phyloP scores from a whole-genome alignment of 2,329 filamentous ascomycete genomes.

The Aspergillus sclerotialis region DNA sequence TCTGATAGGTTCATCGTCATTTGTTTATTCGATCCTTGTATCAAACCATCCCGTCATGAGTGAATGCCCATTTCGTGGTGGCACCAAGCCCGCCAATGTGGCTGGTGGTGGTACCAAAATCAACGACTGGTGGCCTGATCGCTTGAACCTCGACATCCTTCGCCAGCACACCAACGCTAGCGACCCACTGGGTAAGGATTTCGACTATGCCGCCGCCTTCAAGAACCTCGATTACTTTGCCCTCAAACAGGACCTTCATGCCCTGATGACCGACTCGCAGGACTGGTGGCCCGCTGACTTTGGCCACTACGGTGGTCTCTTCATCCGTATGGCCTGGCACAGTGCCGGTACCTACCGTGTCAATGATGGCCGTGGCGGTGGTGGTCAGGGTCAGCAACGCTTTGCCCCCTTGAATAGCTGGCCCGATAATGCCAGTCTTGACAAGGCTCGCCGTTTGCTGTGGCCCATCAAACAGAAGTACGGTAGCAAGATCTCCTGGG shows the following conservation, averaged over 20 bases:
- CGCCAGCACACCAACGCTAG: constrained; percentile 73
- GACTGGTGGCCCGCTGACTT: constrained; percentile 79
- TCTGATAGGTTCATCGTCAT: no score
- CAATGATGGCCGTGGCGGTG: constrained; percentile 67
- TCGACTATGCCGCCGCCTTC: constrained; percentile 68
- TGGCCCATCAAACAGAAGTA: constrained; percentile 85
- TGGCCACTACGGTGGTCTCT: constrained; percentile 73
- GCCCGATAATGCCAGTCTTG: constrained; percentile 71
- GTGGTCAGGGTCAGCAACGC: constrained; percentile 67
- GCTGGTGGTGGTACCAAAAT: constrained; percentile 60
- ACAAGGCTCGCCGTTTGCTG: constrained; percentile 72
- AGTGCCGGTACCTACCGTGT: constrained; percentile 71
- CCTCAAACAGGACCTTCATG: constrained; percentile 66
- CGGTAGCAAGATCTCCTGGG: constrained; percentile 75
- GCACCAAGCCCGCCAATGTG: constrained; percentile 23
- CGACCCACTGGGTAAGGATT: constrained; percentile 59
- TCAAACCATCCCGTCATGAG: constrained; percentile 16
- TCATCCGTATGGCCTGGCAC: constrained; percentile 78
- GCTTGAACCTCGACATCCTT: constrained; percentile 62
- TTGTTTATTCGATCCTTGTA: neutral
- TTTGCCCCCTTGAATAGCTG: constrained; percentile 77
- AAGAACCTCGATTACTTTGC: constrained; percentile 63
- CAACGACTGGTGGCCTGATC: constrained; percentile 67
- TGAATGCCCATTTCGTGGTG: constrained; percentile 21
- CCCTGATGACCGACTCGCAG: constrained; percentile 69